Percentiles rank a stretch among this genome's conserved stretches.
phyloP scores from a whole-genome alignment of 1,284 basidiomycete genomes.

The Trametes pubescens region DNA sequence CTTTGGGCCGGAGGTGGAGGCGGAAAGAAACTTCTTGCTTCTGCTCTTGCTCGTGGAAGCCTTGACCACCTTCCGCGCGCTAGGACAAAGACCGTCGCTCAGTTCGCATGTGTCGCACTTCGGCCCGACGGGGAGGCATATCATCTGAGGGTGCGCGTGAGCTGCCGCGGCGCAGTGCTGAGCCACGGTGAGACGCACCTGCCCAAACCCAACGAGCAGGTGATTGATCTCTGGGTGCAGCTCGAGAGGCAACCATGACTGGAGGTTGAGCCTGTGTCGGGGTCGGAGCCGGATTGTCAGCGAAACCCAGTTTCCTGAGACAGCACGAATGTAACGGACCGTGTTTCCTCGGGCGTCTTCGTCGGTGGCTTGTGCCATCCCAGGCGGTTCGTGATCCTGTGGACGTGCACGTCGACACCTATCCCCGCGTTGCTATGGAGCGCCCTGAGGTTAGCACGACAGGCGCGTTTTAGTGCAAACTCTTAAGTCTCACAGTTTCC shows the following conservation, averaged over 20 bases:
- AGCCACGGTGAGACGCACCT: conserved; percentile 55
- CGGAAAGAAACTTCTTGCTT: conserved; percentile 23
- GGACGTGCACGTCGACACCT: conserved; percentile 96
- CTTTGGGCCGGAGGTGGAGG: conserved; percentile 42
- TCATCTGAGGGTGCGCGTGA: conserved; percentile 51
- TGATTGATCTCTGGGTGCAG: conserved; percentile 88
- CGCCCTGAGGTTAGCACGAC: not conserved
- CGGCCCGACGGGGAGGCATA: conserved; percentile 87
- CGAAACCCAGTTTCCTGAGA: not conserved
- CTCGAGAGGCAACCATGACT: conserved; percentile 89
- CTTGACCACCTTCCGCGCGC: conserved; percentile 49
- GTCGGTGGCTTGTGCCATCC: conserved; percentile 91
- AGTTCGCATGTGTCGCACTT: conserved; percentile 83
- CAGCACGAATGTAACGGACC: conserved; percentile 49
- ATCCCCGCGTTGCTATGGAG: conserved; percentile 85
- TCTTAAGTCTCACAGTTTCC: conserved; percentile 87
- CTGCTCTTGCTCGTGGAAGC: conserved; percentile 20
- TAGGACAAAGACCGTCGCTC: conserved; percentile 66
- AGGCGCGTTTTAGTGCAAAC: not conserved
- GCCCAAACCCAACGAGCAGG: conserved; percentile 92
- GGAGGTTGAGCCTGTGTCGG: conserved; percentile 77
- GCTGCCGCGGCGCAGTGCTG: not conserved
- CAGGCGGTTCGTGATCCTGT: conserved; percentile 91
- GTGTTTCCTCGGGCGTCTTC: conserved; percentile 88
- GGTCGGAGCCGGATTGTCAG: not conserved